phyloP scores from a whole-genome alignment of 2,329 filamentous ascomycete species.

The Xylariaceae sp. region DNA sequence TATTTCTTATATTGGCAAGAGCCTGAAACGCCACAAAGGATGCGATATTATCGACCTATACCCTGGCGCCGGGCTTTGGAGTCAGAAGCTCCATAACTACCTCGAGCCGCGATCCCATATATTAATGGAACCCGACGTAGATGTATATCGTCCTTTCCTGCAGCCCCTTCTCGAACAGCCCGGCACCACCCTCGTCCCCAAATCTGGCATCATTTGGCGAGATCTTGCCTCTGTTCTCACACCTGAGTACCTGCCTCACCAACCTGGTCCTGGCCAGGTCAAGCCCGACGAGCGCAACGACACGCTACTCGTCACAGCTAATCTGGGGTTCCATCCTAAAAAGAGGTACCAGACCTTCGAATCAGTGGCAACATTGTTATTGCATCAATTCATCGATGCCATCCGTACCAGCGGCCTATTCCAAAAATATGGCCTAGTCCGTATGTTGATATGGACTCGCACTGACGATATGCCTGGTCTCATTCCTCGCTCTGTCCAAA shows the following conservation, averaged over 20 bases:
- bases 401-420: conserved; percentile 58
- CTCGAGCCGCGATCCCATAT: conserved; percentile 79
- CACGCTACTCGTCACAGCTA: conserved; percentile 68
- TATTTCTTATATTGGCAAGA: conserved; percentile 63
- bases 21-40: conserved; percentile 65
- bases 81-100: conserved; percentile 66
- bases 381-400: conserved; percentile 58
- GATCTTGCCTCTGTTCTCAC: conserved; percentile 53
- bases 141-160: conserved; percentile 58
- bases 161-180: conserved; percentile 47
- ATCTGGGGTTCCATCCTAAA: conserved; percentile 54
- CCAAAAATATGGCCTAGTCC: conserved; percentile 72
- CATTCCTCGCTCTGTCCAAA: conserved; percentile 55
- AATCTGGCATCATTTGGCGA: conserved; percentile 56
- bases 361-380: conserved; percentile 52
- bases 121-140: conserved; percentile 68
- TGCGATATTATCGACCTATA: conserved; percentile 87
- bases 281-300: conserved; percentile 57
- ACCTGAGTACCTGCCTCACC: conserved; percentile 49
- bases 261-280: conserved; percentile 37
- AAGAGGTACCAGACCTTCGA: conserved; percentile 47
- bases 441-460: conserved; percentile 71
- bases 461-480: conserved; percentile 54
- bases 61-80: conserved; percentile 77
- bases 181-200: conserved; percentile 46